A percentile compares a stretch with the other conserved stretches of the same genome.
Conservation (phyloP, 192 early-diverging fungal genomes). For the Coemansia sp. region DNA sequence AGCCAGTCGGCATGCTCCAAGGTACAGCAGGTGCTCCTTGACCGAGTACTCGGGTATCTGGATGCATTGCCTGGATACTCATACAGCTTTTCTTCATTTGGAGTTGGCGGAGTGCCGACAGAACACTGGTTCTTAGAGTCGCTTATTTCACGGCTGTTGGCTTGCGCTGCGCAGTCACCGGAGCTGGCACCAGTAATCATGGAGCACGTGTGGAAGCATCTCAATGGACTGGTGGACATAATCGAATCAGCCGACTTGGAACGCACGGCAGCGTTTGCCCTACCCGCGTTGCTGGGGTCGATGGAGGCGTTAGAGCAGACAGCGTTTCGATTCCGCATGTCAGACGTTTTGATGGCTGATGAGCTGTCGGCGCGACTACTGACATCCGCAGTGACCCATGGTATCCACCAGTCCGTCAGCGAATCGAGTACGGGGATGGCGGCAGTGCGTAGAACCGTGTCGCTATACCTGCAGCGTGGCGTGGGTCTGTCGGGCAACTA, state of each 20-base stretch:
- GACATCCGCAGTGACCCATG: conserved; percentile 12
- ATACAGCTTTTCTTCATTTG: conserved; percentile 28
- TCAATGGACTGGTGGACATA: conserved; percentile 27
- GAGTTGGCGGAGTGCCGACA: conserved; percentile 15
- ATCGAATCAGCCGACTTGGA: conserved; percentile 16
- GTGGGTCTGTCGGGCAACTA: conserved; percentile 33
- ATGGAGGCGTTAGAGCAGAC: conserved; percentile 44
- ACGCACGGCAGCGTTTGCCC: conserved; percentile 25
- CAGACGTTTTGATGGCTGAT: conserved; percentile 34
- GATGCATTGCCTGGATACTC: conserved; percentile 35
- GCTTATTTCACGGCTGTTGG: conserved; percentile 39
- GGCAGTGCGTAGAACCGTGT: conserved; percentile 26
- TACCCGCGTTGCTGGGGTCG: conserved; percentile 36
- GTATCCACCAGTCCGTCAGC: conserved; percentile 22
- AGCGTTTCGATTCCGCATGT: conserved; percentile 25
- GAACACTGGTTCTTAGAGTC: conserved; percentile 43
- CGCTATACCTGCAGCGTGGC: conserved; percentile 31
- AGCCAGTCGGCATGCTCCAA: conserved; percentile 14
- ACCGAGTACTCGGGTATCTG: conserved; percentile 43
- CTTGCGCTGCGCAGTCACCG: conserved; percentile 25
- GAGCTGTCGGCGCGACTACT: conserved; percentile 27
- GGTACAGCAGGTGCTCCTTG: conserved; percentile 26
- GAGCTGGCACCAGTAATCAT: conserved; percentile 22
- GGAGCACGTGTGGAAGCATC: conserved; percentile 37
- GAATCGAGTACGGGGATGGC: conserved; percentile 10